These are phyloP conservation scores for Coffea humblotiana DNA, from an alignment of 305 asterid species.

Conservation along the genomic window DNA sequence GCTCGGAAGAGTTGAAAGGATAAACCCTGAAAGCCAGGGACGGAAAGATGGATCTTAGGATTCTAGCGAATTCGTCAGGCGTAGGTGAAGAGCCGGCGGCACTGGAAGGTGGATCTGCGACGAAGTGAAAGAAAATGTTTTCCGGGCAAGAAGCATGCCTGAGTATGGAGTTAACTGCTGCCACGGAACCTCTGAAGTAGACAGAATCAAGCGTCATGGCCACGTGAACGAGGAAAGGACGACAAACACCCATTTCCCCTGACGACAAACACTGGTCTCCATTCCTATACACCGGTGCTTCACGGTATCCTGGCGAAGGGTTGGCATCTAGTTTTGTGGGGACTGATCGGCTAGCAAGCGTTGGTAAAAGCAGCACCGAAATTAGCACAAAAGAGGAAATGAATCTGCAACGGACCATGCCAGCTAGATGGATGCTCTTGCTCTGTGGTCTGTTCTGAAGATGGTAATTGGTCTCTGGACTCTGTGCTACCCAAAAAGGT, in stretches of 20 bases:
- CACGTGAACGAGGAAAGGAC: slow-evolving; percentile 51
- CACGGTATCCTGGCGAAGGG: slow-evolving; percentile 21
- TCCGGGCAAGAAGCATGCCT: slow-evolving; percentile 61
- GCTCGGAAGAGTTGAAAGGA: slow-evolving; percentile 32
- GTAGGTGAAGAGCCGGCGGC: slow-evolving; percentile 22
- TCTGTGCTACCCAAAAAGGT: background rate
- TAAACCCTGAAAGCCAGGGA: slow-evolving; percentile 41
- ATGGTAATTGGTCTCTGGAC: background rate
- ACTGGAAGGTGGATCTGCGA: slow-evolving; percentile 20
- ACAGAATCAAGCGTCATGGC: slow-evolving; percentile 65
- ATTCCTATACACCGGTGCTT: slow-evolving; percentile 48
- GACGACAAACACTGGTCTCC: slow-evolving; percentile 38
- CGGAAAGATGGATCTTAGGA: slow-evolving; percentile 48
- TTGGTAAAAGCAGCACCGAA: slow-evolving; percentile 27
- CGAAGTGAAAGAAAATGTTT: slow-evolving; percentile 57
- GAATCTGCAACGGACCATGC: background rate
- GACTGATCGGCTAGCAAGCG: slow-evolving; percentile 30
- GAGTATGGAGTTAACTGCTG: slow-evolving; percentile 65
- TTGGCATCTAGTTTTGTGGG: background rate
- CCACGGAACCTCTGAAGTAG: slow-evolving; percentile 67
- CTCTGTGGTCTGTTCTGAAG: background rate
- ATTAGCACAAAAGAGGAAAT: slow-evolving; percentile 14
- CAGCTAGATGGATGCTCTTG: too few species aligned
- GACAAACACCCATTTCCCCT: slow-evolving; percentile 15
- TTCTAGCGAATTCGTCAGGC: slow-evolving; percentile 18